Evolutionary conservation across 202 grass and related monocot species (phyloP).

Genomic region (Saccharum hybrid): DNA sequence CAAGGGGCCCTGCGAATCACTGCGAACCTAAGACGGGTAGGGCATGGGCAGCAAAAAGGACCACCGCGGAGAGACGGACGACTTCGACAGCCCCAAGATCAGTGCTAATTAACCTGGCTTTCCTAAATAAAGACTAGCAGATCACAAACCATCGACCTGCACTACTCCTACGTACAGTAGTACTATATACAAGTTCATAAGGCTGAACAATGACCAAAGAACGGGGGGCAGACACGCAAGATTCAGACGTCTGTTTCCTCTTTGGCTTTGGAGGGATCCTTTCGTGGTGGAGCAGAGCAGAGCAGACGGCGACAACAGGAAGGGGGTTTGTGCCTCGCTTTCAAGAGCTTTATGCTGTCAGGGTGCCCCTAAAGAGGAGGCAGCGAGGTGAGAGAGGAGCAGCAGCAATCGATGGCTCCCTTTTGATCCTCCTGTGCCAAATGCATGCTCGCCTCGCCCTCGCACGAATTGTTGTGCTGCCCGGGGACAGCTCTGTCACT

Average conservation of each 20-base stretch:
- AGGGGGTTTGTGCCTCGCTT: neutral
- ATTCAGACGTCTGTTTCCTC: neutral
- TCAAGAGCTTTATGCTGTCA: conserved; percentile 35
- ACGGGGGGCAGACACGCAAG: neutral
- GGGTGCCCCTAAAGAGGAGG: conserved; percentile 29
- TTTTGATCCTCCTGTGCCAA: conserved; percentile 19
- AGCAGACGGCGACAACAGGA: neutral
- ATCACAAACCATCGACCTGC: neutral
- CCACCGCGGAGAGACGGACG: neutral
- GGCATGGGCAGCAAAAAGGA: neutral
- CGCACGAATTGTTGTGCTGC: conserved; percentile 37
- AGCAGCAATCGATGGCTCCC: conserved; percentile 36
- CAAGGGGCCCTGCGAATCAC: conserved; percentile 29
- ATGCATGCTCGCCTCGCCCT: conserved; percentile 13
- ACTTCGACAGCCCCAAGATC: neutral
- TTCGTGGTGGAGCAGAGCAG: neutral
- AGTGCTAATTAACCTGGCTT: neutral
- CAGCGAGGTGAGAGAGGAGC: neutral
- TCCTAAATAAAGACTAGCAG: neutral
- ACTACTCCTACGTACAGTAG: too few relatives aligned
- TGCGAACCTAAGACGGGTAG: conserved; percentile 1
- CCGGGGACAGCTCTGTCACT: conserved; percentile 4
- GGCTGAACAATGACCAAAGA: neutral
- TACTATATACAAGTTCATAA: neutral
- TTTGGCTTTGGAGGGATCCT: conserved; percentile 3